Evolutionary conservation across 805 yeast genomes (phyloP), one percentile per base, ranked within the genome.

Genomic region (Yamadazyma insecticola): DNA sequence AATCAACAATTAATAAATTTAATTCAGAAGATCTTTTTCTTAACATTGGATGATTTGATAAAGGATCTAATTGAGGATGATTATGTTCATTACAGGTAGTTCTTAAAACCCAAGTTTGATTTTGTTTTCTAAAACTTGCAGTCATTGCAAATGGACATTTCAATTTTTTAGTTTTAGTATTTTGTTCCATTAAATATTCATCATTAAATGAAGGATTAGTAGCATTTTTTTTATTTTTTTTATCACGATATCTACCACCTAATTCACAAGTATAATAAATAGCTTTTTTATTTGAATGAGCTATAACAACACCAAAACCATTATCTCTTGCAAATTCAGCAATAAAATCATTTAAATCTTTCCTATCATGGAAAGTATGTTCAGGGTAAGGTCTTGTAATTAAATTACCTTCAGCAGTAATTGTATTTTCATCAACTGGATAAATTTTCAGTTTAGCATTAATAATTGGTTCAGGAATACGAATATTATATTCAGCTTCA

Each of bases 111-210:
- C 79, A 74, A 24, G 58, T 62, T 32, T 65, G 63, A 32, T 63
- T 67, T 28, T 65, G 60, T 44, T 73, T 74, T 17, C 73, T 69
- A 45, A 51, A 72, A 44, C 65, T 62, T 17, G 80, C 78, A 24
- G 76, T 72, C 74, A 74, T 72, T n/a, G 76, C 60, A 49, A 72
- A 74, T 15, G 78, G 78, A 50, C 80, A 74, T 42, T 64, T 66
- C 36, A 72, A 65, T 45, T 73, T 73, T 45, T 73, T 73, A 9
- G 77, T 67, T 36, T 63, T 64, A 25, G 69, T 60, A 32, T 51
- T 60, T 8, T 64, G 60, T 39, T 63, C 70, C 33, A 63, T 38
- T 28, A 60, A 47, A 38, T 59, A 64, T 3, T 55, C 61, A 30
- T 53, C 53, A 13, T 57, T 62, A 15, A 28, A 8, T 3, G 44